Base-by-base conservation (phyloP, 1,139 yeast species). In the Suhomyces bokatorum region DNA sequence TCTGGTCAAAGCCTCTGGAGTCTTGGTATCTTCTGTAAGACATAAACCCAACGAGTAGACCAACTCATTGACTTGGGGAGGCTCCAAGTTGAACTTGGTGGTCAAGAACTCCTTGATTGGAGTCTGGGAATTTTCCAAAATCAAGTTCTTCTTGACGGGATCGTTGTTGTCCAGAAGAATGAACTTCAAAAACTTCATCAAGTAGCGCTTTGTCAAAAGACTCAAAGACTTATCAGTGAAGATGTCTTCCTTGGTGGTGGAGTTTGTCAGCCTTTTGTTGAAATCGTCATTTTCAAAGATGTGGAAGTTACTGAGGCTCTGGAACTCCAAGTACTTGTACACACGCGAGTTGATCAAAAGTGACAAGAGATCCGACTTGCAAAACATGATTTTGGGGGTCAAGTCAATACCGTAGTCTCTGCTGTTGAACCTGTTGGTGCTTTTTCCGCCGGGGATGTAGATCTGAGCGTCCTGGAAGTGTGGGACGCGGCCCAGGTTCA, bases 161-260 rank as follows among this genome's bases (percentile, higher is more conserved):
- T 73, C 75, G 53, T 83, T 84, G 75, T 85, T 85, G 56, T 83
- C 85, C 45, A 66, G 67, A 40, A 89, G 69, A 1, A 88, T 88
- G 64, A 91, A 93, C 69, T 93, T 93, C 65, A 93, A 81, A 63
- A 93, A 91, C 65, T 85, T 86, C 99, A 93, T 93, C 53, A 95
- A 76, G 49, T 82, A 78, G 51, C 99, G 80, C 63, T 93, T 93
- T 9, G 95, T 82, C 48, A 81, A 67, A 43, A 91, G 71, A 12
- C 90, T 75, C 52, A 95, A 72, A 8, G 88, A 75, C 62, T 90
- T 93, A 65, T 89, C 93, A 28, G 96, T 87, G 69, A 95, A 95
- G 42, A 95, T 91, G 57, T 91, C 97, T 64, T 93, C 96, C 60
- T 90, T 91, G 22, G 75, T 62, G 28, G 96, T 81, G 12, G 69